Evolutionary conservation across 208 protist species (phyloP).

Genomic region (Trypanosoma scelopori): DNA sequence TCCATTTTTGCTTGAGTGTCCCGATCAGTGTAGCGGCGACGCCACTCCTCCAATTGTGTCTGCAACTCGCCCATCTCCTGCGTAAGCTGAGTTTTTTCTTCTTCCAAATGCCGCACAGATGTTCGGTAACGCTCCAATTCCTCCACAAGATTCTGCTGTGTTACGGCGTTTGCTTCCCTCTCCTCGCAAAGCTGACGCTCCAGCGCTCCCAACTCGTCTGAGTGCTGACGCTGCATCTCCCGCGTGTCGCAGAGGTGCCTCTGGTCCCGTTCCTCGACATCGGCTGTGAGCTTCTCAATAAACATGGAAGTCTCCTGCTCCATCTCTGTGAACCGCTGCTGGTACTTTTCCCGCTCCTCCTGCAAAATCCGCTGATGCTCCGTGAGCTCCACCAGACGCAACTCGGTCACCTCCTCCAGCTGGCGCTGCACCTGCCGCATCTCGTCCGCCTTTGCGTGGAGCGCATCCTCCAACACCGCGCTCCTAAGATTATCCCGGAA

Average conservation of each 20-base stretch:
- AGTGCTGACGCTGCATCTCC: conserved; percentile 12
- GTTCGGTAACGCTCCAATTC: background rate
- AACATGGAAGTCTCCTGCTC: conserved; percentile 7
- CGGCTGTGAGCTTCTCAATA: conserved; percentile 2
- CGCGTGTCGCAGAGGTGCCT: conserved; percentile 6
- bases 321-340: conserved; percentile 12
- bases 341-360: conserved; percentile 16
- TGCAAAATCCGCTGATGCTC: conserved; percentile 20
- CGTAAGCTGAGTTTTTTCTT: background rate
- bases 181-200: conserved; percentile 5
- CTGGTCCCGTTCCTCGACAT: background rate
- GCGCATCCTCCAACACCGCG: conserved; percentile 11
- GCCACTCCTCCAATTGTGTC: conserved; percentile 14
- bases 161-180: background rate
- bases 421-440: conserved; percentile 5
- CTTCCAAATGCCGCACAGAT: conserved; percentile 7
- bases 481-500: conserved; percentile 10
- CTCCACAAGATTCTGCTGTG: background rate
- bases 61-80: background rate
- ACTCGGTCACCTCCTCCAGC: conserved; percentile 3
- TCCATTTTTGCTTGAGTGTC: conserved; percentile 23
- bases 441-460: conserved; percentile 6
- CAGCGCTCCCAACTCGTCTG: background rate
- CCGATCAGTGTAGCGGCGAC: conserved; percentile 8
- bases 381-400: conserved; percentile 3